Conservation (phyloP, 1,139 yeast genomes). For the Kodamaea arcana region DNA sequence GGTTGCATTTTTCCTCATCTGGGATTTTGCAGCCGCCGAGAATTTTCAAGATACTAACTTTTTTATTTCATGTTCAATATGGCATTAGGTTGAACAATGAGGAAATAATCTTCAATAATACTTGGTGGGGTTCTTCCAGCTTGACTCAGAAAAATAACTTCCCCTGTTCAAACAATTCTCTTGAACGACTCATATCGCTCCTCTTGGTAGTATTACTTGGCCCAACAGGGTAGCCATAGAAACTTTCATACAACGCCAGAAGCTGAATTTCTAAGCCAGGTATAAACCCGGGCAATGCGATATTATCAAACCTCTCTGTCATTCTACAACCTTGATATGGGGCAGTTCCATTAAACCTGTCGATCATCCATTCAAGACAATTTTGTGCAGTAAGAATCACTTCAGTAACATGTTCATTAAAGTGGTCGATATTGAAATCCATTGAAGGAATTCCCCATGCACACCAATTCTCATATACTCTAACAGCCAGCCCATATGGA, state of each 20-base stretch:
- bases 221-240: not conserved
- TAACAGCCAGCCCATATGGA: slow-evolving; percentile 12
- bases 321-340: slow-evolving; percentile 10
- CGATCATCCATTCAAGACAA: slow-evolving; percentile 14
- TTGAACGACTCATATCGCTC: too few relatives aligned
- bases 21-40: too few relatives aligned
- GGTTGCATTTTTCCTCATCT: too few relatives aligned
- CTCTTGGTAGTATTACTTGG: not conserved
- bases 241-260: not conserved
- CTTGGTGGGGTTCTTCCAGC: too few relatives aligned
- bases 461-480: slow-evolving; percentile 15
- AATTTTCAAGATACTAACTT: too few relatives aligned
- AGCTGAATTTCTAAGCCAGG: not conserved
- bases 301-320: slow-evolving; percentile 20
- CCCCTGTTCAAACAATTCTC: too few relatives aligned
- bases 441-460: slow-evolving; percentile 12
- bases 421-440: slow-evolving; percentile 13
- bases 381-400: slow-evolving; percentile 14
- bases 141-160: too few relatives aligned
- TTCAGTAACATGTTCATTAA: slow-evolving; percentile 16
- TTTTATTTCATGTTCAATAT: too few relatives aligned
- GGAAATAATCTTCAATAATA: too few relatives aligned
- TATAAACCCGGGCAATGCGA: slow-evolving; percentile 11
- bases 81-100: too few relatives aligned
- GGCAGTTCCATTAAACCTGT: slow-evolving; percentile 10